Conservation (phyloP, 176 grass and related monocot genomes). For the Eragrostis curvula region DNA sequence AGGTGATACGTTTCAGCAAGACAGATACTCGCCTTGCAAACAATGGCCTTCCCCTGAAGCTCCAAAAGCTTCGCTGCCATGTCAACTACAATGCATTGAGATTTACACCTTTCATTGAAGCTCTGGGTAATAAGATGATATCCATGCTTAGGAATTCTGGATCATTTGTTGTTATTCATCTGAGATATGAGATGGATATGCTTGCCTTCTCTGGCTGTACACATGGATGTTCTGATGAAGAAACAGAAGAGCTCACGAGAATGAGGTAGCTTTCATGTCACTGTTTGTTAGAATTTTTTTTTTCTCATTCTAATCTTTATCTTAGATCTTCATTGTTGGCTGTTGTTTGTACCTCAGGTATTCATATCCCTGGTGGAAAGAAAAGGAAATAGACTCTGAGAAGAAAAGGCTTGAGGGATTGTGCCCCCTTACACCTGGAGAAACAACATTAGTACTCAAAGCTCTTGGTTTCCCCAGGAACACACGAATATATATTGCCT, state of each 20-base stretch:
- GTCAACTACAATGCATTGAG: slow-evolving; percentile 85
- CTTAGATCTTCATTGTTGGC: slow-evolving; percentile 22
- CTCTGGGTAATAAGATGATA: slow-evolving; percentile 83
- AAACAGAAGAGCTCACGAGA: slow-evolving; percentile 78
- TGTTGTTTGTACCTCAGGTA: slow-evolving; percentile 61
- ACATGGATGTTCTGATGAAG: slow-evolving; percentile 82
- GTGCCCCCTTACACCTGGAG: slow-evolving; percentile 94
- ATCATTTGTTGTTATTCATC: slow-evolving; percentile 86
- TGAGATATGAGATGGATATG: slow-evolving; percentile 99
- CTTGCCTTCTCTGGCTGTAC: slow-evolving; percentile 95
- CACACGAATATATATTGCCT: slow-evolving; percentile 92
- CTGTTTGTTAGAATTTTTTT: slow-evolving; percentile 14
- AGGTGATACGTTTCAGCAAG: slow-evolving; percentile 86
- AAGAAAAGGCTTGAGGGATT: slow-evolving; percentile 92
- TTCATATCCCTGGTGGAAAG: slow-evolving; percentile 99
- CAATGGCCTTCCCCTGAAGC: slow-evolving; percentile 79
- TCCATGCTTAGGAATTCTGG: slow-evolving; percentile 65
- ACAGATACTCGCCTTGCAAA: slow-evolving; percentile 90
- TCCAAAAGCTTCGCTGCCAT: slow-evolving; percentile 88
- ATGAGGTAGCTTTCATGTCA: slow-evolving; percentile 70
- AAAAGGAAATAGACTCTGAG: slow-evolving; percentile 92
- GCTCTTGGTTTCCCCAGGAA: slow-evolving; percentile 74
- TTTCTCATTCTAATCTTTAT: slow-evolving; percentile 16
- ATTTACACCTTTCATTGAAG: slow-evolving; percentile 87
- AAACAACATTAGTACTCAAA: slow-evolving; percentile 86